Percentiles rank a stretch among this genome's conserved stretches.
Evolutionary conservation across 805 yeast species (phyloP).

Genomic region (Pichia exigua): DNA sequence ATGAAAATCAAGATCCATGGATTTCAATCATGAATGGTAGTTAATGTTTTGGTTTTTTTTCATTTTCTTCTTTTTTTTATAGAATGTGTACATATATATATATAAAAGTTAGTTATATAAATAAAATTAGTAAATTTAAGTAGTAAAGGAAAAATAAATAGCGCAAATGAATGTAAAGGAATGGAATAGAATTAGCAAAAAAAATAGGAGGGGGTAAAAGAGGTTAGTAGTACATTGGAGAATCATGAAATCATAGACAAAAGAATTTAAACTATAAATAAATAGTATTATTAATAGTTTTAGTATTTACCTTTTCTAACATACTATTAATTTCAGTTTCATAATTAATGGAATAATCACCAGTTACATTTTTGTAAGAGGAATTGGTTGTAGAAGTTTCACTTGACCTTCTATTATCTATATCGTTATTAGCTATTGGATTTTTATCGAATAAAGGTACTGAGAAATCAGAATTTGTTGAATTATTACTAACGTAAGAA

Average conservation of each 20-base stretch:
- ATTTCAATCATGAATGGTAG: constrained; percentile 10
- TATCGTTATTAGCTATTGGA: background rate
- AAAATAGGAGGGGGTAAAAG: background rate
- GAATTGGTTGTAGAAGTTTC: background rate
- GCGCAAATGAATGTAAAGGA: too few species aligned
- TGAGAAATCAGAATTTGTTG: background rate
- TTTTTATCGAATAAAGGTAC: background rate
- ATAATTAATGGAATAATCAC: constrained; percentile 1
- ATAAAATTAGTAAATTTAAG: background rate
- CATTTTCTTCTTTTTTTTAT: background rate
- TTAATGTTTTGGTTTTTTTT: background rate
- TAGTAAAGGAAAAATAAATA: too few species aligned
- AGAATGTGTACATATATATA: background rate
- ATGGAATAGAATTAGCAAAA: too few species aligned
- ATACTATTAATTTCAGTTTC: constrained; percentile 11
- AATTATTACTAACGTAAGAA: background rate
- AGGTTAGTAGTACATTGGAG: background rate
- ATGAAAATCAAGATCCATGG: constrained; percentile 43
- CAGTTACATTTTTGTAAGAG: background rate
- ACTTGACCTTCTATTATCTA: background rate
- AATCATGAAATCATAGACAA: background rate
- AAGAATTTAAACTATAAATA: constrained; percentile 8
- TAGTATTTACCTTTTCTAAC: constrained; percentile 12
- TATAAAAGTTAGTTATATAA: background rate
- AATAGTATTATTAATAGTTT: constrained; percentile 13